Evolutionary conservation across 345 rosid genomes (phyloP).

Genomic region (Eucalyptus sp.): DNA sequence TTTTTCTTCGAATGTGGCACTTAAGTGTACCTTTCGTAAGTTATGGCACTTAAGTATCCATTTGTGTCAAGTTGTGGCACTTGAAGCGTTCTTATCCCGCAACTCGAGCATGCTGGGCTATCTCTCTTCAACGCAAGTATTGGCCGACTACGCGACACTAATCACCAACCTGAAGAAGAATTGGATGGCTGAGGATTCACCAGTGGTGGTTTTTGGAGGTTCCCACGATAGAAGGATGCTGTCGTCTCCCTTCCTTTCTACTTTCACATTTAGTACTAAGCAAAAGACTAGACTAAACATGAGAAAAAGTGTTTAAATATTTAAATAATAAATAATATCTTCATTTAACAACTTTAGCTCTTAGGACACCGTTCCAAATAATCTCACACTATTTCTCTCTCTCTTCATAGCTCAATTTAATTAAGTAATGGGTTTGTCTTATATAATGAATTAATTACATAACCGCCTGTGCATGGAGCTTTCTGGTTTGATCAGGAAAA

Average conservation of each 20-base stretch:
- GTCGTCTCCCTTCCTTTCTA: background rate
- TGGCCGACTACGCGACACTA: constrained; percentile 63
- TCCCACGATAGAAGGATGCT: constrained; percentile 80
- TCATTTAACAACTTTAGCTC: too few species aligned
- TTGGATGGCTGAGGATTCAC: constrained; percentile 52
- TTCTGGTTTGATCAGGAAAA: background rate
- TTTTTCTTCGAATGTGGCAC: too few species aligned
- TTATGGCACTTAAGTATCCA: too few species aligned
- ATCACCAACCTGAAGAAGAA: constrained; percentile 60
- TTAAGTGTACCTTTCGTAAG: too few species aligned
- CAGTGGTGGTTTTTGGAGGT: constrained; percentile 76
- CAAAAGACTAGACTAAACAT: too few species aligned
- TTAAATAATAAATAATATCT: too few species aligned
- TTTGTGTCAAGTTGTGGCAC: too few species aligned
- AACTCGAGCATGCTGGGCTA: constrained; percentile 49
- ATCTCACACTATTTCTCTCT: background rate
- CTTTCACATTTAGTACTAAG: fast-evolving
- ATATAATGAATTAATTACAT: background rate
- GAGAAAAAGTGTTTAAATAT: too few species aligned
- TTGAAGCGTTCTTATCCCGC: too few species aligned
- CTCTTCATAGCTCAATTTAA: background rate
- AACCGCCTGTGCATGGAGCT: background rate
- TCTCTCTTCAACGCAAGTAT: constrained; percentile 63
- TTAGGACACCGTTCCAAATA: too few species aligned
- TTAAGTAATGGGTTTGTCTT: background rate